Evolutionary conservation across 1,284 basidiomycete genomes (phyloP).

Genomic region (Leccinum variabile): DNA sequence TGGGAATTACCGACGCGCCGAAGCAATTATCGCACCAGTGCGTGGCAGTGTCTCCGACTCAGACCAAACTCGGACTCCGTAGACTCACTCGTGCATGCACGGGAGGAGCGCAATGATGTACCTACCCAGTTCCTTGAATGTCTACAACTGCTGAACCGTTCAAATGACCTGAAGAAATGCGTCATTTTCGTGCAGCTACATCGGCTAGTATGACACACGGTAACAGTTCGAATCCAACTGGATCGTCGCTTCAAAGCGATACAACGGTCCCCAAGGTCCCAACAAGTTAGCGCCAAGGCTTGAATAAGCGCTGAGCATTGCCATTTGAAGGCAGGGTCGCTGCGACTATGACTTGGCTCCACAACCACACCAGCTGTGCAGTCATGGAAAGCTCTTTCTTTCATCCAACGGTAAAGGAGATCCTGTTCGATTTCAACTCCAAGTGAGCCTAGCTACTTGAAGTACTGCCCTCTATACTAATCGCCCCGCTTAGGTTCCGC

Average conservation of each 20-base stretch:
- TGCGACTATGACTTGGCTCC: background rate
- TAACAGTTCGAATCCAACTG: background rate
- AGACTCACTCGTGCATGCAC: no score
- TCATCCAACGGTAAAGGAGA: conserved; percentile 2
- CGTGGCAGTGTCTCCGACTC: no score
- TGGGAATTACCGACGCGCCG: no score
- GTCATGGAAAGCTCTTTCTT: conserved; percentile 3
- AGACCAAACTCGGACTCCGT: no score
- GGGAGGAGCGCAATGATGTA: background rate
- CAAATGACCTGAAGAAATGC: background rate
- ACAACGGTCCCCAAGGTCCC: background rate
- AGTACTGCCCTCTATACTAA: background rate
- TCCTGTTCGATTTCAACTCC: background rate
- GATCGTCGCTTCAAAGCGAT: background rate
- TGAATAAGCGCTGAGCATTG: background rate
- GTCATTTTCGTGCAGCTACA: background rate
- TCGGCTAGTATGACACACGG: background rate
- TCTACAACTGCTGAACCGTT: background rate
- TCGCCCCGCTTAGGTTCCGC: conserved; percentile 1
- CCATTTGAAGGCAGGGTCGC: conserved; percentile 1
- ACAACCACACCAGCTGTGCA: background rate
- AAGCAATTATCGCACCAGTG: no score
- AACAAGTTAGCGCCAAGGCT: background rate
- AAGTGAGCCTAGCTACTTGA: background rate
- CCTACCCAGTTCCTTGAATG: background rate